Percentiles rank a stretch among this genome's conserved stretches.
Evolutionary conservation across 83 land plant genomes (phyloP).

Genomic region (Picea engelmannii): DNA sequence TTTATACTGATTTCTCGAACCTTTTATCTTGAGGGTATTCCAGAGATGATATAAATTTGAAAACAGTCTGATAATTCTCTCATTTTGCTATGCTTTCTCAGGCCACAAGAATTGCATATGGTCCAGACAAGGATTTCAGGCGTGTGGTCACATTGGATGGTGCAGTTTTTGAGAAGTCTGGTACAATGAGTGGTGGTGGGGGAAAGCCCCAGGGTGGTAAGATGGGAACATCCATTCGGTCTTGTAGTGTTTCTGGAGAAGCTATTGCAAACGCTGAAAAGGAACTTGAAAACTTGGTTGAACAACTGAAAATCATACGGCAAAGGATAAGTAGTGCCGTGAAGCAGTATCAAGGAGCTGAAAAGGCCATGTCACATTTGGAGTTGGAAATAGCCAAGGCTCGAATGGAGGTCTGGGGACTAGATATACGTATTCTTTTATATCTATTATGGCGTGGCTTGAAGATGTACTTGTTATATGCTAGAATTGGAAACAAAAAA

Average conservation of each 20-base stretch:
- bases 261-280: slow-evolving; percentile 69
- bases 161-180: slow-evolving; percentile 92
- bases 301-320: slow-evolving; percentile 47
- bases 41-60: background rate
- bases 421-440: background rate
- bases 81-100: slow-evolving; percentile 21
- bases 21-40: background rate
- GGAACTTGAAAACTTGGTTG: slow-evolving; percentile 56
- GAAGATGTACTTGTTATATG: background rate
- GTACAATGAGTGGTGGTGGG: slow-evolving; percentile 99
- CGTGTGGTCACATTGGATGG: slow-evolving; percentile 96
- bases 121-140: slow-evolving; percentile 70
- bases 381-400: slow-evolving; percentile 82
- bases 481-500: background rate
- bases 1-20: background rate
- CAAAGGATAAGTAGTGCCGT: slow-evolving; percentile 53
- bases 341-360: slow-evolving; percentile 63
- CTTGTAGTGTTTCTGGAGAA: slow-evolving; percentile 76
- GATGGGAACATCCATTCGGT: slow-evolving; percentile 89
- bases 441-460: background rate
- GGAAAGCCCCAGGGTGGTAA: slow-evolving; percentile 92
- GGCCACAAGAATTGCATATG: slow-evolving; percentile 96
- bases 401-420: slow-evolving; percentile 70
- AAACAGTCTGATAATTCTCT: background rate
- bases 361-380: slow-evolving; percentile 52